These are phyloP conservation scores for Zymoseptoria passerinii DNA, from an alignment of 2,329 filamentous ascomycete species.

Conservation along the genomic window DNA sequence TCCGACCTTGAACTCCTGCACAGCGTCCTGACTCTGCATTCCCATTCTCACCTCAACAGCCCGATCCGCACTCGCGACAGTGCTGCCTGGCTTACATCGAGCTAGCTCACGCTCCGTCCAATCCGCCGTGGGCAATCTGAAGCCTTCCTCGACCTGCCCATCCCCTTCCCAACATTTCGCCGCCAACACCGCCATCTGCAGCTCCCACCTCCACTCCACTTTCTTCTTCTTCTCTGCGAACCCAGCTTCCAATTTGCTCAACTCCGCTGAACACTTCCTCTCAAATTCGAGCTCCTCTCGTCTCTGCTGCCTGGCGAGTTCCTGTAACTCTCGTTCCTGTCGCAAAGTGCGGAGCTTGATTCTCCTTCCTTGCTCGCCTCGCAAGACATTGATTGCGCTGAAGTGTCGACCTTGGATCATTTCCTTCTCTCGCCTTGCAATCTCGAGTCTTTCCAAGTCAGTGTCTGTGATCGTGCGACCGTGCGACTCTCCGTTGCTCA, in stretches of 20 bases:
- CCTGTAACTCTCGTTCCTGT: constrained; percentile 34
- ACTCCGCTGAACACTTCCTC: constrained; percentile 18
- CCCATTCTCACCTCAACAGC: neutral
- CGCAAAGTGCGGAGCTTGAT: constrained; percentile 30
- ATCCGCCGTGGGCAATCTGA: constrained; percentile 10
- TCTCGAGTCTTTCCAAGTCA: constrained; percentile 37
- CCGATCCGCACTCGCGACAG: neutral
- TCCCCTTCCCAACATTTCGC: constrained; percentile 20
- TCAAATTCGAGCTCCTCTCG: constrained; percentile 30
- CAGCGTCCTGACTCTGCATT: neutral
- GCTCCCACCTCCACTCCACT: constrained; percentile 32
- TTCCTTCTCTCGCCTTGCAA: constrained; percentile 31
- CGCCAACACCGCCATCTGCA: constrained; percentile 33
- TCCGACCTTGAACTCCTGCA: neutral
- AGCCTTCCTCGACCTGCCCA: constrained; percentile 2
- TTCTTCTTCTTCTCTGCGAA: constrained; percentile 28
- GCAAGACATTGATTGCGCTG: constrained; percentile 40
- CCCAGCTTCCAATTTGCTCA: constrained; percentile 15
- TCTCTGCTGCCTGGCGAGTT: constrained; percentile 29
- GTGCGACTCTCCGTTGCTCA: constrained; percentile 24
- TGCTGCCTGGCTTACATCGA: neutral
- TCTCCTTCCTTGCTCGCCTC: constrained; percentile 37
- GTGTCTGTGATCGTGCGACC: constrained; percentile 36
- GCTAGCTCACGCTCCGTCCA: constrained; percentile 3
- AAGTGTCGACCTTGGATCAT: constrained; percentile 36